These are phyloP conservation scores for Coniosporium tulheliwenetii DNA, from an alignment of 2,329 filamentous ascomycete genomes.

Conservation along the genomic window DNA sequence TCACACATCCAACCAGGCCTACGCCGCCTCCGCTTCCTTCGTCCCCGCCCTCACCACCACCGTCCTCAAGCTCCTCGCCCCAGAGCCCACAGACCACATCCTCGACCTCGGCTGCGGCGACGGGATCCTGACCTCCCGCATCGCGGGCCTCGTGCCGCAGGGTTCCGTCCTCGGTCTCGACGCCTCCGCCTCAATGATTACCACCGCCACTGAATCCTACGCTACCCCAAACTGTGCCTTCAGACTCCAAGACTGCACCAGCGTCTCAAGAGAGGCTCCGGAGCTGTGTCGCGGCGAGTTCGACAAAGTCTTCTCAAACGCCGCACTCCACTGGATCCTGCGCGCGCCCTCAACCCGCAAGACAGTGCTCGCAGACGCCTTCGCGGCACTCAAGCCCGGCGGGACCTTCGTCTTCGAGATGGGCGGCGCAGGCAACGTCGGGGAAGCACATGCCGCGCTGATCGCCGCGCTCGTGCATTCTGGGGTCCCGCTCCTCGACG, in stretches of 20 bases:
- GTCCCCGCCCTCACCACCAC: constrained; percentile 23
- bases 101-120: constrained; percentile 25
- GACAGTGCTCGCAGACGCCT: constrained; percentile 37
- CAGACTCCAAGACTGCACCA: constrained; percentile 15
- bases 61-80: constrained; percentile 20
- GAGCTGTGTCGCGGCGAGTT: constrained; percentile 10
- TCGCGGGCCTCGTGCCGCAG: constrained; percentile 12
- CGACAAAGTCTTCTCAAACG: constrained; percentile 27
- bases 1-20: constrained; percentile 8
- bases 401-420: constrained; percentile 53
- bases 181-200: constrained; percentile 23
- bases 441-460: constrained; percentile 45
- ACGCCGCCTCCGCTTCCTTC: constrained; percentile 22
- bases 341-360: constrained; percentile 26
- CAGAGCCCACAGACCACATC: constrained; percentile 17
- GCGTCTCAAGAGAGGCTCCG: constrained; percentile 7
- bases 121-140: constrained; percentile 21
- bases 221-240: constrained; percentile 10
- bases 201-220: constrained; percentile 14
- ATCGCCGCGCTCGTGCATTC: constrained; percentile 34
- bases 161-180: constrained; percentile 23
- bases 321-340: constrained; percentile 34
- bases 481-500: constrained; percentile 34
- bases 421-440: constrained; percentile 54
- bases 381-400: constrained; percentile 35